Conservation (phyloP, 441 rosid species). For the Populus tomentosa region DNA sequence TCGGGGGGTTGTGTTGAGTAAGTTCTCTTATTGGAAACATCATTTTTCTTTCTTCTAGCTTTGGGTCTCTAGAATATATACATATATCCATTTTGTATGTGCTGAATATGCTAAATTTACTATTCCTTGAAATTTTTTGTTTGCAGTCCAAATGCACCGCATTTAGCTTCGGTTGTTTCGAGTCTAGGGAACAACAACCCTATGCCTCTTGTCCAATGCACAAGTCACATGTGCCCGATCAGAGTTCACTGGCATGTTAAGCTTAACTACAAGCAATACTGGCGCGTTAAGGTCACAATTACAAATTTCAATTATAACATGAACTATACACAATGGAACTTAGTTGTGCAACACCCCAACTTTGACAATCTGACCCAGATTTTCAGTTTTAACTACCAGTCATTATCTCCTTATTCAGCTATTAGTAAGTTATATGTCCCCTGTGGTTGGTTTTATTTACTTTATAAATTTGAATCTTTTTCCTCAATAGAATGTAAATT, state of each 20-base stretch:
- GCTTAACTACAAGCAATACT: constrained; percentile 69
- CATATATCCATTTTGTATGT: not conserved
- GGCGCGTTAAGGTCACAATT: constrained; percentile 78
- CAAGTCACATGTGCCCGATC: constrained; percentile 82
- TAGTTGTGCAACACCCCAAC: constrained; percentile 87
- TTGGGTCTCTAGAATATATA: not conserved
- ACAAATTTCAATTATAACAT: constrained; percentile 77
- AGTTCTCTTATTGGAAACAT: constrained; percentile 26
- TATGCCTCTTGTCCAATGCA: constrained; percentile 62
- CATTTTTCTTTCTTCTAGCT: not conserved
- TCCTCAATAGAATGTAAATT: not conserved
- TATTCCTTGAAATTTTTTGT: not conserved
- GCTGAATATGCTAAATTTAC: not conserved
- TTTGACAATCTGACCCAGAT: constrained; percentile 67
- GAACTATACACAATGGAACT: constrained; percentile 81
- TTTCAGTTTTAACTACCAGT: constrained; percentile 65
- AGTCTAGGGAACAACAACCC: constrained; percentile 25
- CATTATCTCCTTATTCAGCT: constrained; percentile 49
- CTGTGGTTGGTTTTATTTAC: constrained; percentile 3
- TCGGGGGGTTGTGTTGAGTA: constrained; percentile 66
- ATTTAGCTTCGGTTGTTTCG: constrained; percentile 58
- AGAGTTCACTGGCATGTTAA: constrained; percentile 91
- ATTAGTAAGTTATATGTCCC: constrained; percentile 51
- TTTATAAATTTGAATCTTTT: not conserved
- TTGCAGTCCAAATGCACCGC: constrained; percentile 42